These are phyloP conservation scores for Hymenoscyphus scutula DNA, from an alignment of 2,329 filamentous ascomycete species.

Conservation along the genomic window DNA sequence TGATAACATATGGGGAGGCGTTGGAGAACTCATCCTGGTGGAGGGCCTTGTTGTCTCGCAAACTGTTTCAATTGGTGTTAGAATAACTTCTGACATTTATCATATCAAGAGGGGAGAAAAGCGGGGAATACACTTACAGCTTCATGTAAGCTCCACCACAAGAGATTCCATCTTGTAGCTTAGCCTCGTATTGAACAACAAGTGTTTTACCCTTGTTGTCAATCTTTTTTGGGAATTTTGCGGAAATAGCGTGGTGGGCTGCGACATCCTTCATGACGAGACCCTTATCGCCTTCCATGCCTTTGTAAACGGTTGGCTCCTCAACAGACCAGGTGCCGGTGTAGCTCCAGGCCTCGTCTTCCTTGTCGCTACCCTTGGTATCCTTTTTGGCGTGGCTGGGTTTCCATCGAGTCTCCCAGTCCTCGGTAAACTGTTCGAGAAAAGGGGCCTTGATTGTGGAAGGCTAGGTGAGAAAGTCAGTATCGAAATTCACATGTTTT, in stretches of 20 bases:
- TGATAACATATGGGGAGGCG: constrained; percentile 95
- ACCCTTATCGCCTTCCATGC: constrained; percentile 92
- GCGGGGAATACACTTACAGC: constrained; percentile 51
- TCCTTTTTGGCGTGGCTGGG: constrained; percentile 97
- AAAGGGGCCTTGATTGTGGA: constrained; percentile 88
- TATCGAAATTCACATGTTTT: constrained; percentile 12
- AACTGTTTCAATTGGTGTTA: constrained; percentile 4
- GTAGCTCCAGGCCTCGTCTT: constrained; percentile 92
- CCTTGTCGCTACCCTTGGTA: constrained; percentile 60
- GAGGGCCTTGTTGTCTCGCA: constrained; percentile 87
- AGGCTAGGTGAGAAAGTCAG: constrained; percentile 57
- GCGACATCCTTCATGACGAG: constrained; percentile 97
- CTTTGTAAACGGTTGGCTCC: constrained; percentile 86
- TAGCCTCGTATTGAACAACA: constrained; percentile 98
- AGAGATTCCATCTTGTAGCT: constrained; percentile 95
- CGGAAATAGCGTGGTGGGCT: constrained; percentile 97
- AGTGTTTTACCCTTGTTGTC: constrained; percentile 97
- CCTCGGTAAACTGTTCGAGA: constrained; percentile 96
- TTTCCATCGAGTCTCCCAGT: constrained; percentile 93
- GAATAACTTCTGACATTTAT: background rate
- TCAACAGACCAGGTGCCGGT: constrained; percentile 96
- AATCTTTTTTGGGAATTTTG: constrained; percentile 95
- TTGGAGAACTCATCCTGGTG: constrained; percentile 98
- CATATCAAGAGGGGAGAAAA: background rate
- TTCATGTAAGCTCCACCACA: constrained; percentile 99